Evolutionary conservation across 345 rosid species (phyloP).

Genomic region (Arabis hirsuta): DNA sequence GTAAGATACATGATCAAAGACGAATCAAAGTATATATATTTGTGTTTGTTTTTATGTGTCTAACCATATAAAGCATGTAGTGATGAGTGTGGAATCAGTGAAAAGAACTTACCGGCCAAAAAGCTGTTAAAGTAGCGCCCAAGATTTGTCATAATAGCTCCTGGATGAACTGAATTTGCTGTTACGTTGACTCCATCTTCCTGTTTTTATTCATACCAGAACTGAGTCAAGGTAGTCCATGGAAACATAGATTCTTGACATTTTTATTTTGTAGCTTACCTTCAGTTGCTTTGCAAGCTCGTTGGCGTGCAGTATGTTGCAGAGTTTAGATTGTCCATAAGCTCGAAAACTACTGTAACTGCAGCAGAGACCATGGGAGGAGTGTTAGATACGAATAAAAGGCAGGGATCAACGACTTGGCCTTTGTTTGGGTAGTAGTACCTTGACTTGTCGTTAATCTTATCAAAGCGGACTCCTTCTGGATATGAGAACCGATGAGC

Average conservation of each 20-base stretch:
- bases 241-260: neutral
- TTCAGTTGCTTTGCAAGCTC: constrained; percentile 38
- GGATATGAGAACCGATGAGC: constrained; percentile 48
- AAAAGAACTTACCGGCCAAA: constrained; percentile 47
- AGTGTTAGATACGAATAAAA: neutral
- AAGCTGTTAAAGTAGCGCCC: constrained; percentile 44
- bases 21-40: constrained; percentile 21
- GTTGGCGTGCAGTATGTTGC: constrained; percentile 44
- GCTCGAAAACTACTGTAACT: constrained; percentile 54
- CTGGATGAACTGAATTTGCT: constrained; percentile 72
- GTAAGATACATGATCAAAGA: constrained; percentile 3
- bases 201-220: constrained; percentile 40
- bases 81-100: neutral
- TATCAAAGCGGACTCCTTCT: constrained; percentile 59
- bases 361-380: constrained; percentile 26
- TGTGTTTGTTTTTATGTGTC: neutral
- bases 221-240: neutral
- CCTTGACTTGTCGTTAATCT: constrained; percentile 56
- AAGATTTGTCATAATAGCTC: constrained; percentile 60
- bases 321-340: constrained; percentile 64
- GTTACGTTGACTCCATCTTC: constrained; percentile 58
- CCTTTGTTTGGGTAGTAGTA: constrained; percentile 13
- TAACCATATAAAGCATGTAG: neutral
- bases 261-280: neutral
- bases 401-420: neutral